Evolutionary conservation across 805 yeast genomes (phyloP).

Genomic region (fission yeast (Schizosaccharomyces pombe)): DNA sequence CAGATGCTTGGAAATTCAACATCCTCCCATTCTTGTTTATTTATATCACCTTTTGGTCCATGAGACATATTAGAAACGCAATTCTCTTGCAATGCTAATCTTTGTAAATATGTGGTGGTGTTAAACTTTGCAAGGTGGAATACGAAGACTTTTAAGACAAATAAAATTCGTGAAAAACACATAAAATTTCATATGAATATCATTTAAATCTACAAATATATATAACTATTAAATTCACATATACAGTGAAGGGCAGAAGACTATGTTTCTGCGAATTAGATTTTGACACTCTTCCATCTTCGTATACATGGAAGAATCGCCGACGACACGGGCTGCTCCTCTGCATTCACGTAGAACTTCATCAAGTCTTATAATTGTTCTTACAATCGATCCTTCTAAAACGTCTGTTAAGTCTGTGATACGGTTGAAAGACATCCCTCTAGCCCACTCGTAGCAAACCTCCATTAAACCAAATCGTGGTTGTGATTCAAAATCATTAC

Average conservation of each 20-base stretch:
- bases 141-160: neutral
- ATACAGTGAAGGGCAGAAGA: conserved; percentile 85
- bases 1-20: conserved; percentile 32
- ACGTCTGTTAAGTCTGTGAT: conserved; percentile 75
- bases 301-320: conserved; percentile 69
- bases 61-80: neutral
- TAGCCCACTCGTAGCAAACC: conserved; percentile 94
- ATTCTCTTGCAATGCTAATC: too few relatives aligned
- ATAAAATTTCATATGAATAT: neutral
- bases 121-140: too few relatives aligned
- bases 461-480: conserved; percentile 66
- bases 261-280: conserved; percentile 84
- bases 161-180: neutral
- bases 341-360: conserved; percentile 88
- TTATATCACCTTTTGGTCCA: conserved; percentile 14
- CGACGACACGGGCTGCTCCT: conserved; percentile 81
- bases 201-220: neutral
- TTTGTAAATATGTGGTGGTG: neutral
- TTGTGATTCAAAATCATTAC: conserved; percentile 39
- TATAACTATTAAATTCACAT: conserved; percentile 20
- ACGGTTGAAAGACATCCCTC: conserved; percentile 75
- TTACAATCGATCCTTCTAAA: conserved; percentile 88
- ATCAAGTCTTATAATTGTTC: conserved; percentile 83
- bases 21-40: conserved; percentile 16
- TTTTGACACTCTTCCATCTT: conserved; percentile 88